Conservation (phyloP, 176 grass and related monocot species). For the Hsuehochloa calcarea region DNA sequence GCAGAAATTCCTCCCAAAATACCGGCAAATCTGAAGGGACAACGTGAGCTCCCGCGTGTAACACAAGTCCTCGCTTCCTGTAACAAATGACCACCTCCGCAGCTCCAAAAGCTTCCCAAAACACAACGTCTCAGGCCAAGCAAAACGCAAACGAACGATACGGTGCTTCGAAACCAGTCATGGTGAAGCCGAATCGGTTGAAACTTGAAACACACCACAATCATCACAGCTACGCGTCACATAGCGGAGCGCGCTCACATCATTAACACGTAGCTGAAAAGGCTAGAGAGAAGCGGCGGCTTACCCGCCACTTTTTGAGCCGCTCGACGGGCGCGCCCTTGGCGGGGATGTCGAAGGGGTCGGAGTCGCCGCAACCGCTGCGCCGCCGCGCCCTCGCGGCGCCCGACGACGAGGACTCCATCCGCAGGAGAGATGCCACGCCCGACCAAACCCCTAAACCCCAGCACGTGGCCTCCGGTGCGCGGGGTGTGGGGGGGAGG, state of each 20-base stretch:
- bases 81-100: background rate
- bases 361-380: background rate
- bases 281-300: background rate
- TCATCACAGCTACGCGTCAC: background rate
- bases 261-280: background rate
- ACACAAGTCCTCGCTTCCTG: background rate
- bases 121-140: background rate
- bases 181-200: background rate
- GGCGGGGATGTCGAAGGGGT: conserved; percentile 60
- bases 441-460: conserved; percentile 13
- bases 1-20: background rate
- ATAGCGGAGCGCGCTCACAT: background rate
- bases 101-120: background rate
- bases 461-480: background rate
- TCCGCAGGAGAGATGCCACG: conserved; percentile 47
- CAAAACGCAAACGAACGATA: background rate
- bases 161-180: background rate
- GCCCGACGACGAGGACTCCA: conserved; percentile 32
- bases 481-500: background rate
- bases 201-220: background rate
- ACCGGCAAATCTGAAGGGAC: background rate
- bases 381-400: conserved; percentile 18
- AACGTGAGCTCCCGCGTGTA: background rate
- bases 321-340: conserved; percentile 65
- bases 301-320: conserved; percentile 67